Evolutionary conservation across 2,329 filamentous ascomycete genomes (phyloP).

Genomic region (Ustilaginoidea virens): DNA sequence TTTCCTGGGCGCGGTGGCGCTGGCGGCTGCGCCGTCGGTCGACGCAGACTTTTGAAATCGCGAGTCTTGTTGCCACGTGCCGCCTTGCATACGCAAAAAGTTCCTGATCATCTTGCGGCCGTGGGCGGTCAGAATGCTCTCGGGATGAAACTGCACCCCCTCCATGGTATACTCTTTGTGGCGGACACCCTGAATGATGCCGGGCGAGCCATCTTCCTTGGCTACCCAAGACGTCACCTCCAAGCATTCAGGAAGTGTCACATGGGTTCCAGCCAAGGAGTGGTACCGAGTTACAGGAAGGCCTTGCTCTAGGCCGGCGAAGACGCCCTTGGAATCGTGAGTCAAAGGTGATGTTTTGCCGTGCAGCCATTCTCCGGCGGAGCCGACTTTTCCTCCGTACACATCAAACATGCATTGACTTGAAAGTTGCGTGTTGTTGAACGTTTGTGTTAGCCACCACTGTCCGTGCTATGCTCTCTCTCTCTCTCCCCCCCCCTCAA

Average conservation of each 20-base stretch:
- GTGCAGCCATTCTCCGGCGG: slow-evolving; percentile 90
- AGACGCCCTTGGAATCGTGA: slow-evolving; percentile 88
- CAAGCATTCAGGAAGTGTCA: slow-evolving; percentile 70
- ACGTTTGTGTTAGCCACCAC: not conserved
- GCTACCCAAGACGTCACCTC: slow-evolving; percentile 86
- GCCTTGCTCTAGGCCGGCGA: slow-evolving; percentile 61
- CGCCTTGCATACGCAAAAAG: slow-evolving; percentile 74
- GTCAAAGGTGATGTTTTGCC: slow-evolving; percentile 87
- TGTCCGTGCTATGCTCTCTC: no score
- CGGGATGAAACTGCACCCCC: slow-evolving; percentile 93
- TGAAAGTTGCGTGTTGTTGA: slow-evolving; percentile 5
- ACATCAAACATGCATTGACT: slow-evolving; percentile 92
- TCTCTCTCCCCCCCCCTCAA: no score
- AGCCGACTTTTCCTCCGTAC: slow-evolving; percentile 81
- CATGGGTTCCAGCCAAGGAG: slow-evolving; percentile 82
- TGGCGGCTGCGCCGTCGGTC: slow-evolving; percentile 11
- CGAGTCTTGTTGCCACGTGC: slow-evolving; percentile 79
- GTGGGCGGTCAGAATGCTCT: slow-evolving; percentile 86
- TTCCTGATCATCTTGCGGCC: slow-evolving; percentile 85
- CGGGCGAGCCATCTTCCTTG: slow-evolving; percentile 59
- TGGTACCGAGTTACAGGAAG: slow-evolving; percentile 91
- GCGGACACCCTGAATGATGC: slow-evolving; percentile 90
- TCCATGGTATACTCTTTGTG: slow-evolving; percentile 88
- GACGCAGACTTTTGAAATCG: slow-evolving; percentile 29
- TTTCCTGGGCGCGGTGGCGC: slow-evolving; percentile 24